Percentiles rank a stretch among this genome's conserved stretches.
Conservation (phyloP, 1,284 basidiomycete genomes). For the Papiliotrema laurentii region DNA sequence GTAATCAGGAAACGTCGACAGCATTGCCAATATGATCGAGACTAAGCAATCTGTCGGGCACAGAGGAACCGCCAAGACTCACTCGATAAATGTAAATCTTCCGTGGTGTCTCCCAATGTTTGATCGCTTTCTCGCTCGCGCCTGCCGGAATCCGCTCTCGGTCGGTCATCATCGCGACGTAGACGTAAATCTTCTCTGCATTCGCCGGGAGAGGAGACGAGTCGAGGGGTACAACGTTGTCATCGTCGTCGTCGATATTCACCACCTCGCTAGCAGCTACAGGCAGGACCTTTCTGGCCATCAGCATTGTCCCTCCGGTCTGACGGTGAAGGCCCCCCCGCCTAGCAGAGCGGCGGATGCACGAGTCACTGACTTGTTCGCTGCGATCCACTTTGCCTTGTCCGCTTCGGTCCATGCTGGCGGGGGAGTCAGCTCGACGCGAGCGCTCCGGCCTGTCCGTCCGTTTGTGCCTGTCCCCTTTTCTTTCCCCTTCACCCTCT, state of each 20-base stretch:
- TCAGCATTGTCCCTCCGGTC: neutral
- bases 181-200: conserved; percentile 15
- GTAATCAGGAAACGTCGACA: too few species aligned
- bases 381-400: conserved; percentile 1
- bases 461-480: conserved; percentile 1
- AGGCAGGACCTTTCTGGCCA: neutral
- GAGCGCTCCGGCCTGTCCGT: neutral
- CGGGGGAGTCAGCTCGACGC: conserved; percentile 29
- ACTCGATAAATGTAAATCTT: conserved; percentile 18
- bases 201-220: neutral
- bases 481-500: conserved; percentile 3
- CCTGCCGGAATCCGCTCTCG: conserved; percentile 12
- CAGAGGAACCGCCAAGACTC: neutral
- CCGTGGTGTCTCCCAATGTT: conserved; percentile 23
- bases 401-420: conserved; percentile 19
- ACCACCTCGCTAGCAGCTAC: conserved; percentile 6
- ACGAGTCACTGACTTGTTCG: neutral
- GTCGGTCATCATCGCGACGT: conserved; percentile 31
- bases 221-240: neutral
- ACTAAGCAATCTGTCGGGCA: neutral
- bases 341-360: neutral
- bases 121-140: conserved; percentile 21
- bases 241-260: neutral
- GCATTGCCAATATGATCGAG: neutral
- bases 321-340: neutral